phyloP scores from a whole-genome alignment of 108 stramenopile genomes.

The Bacterosira constricta region DNA sequence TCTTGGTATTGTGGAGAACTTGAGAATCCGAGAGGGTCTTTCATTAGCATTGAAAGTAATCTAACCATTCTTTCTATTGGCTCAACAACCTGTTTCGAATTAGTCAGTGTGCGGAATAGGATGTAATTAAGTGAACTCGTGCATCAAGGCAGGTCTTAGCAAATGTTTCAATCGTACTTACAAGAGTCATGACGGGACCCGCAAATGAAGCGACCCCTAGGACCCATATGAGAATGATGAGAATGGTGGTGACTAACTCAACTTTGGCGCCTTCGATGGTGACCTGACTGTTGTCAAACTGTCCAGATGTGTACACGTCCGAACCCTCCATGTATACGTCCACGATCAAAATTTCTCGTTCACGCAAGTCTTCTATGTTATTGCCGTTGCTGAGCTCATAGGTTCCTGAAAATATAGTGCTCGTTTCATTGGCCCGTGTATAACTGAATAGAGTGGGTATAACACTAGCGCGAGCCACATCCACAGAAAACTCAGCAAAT shows the following conservation, averaged over 20 bases:
- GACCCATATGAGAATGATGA: slow-evolving; percentile 72
- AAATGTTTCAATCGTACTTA: slow-evolving; percentile 26
- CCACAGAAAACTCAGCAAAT: slow-evolving; percentile 48
- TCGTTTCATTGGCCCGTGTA: slow-evolving; percentile 34
- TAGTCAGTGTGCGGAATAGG: no score
- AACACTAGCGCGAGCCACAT: slow-evolving; percentile 60
- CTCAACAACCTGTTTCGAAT: slow-evolving; percentile 55
- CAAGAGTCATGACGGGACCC: slow-evolving; percentile 67
- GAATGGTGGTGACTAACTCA: slow-evolving; percentile 59
- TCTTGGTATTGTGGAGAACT: slow-evolving; percentile 67
- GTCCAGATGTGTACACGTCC: slow-evolving; percentile 41
- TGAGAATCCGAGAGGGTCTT: slow-evolving; percentile 85
- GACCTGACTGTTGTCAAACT: slow-evolving; percentile 45
- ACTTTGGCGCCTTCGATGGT: slow-evolving; percentile 30
- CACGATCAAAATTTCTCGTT: slow-evolving; percentile 62
- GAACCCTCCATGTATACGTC: slow-evolving; percentile 22
- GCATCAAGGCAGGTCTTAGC: no score
- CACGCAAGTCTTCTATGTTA: slow-evolving; percentile 40
- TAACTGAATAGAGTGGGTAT: slow-evolving; percentile 54
- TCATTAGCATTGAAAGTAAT: slow-evolving; percentile 72
- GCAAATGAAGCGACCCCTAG: slow-evolving; percentile 78
- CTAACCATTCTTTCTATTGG: slow-evolving; percentile 86
- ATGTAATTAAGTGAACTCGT: no score
- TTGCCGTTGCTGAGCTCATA: slow-evolving; percentile 22
- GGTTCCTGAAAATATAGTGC: slow-evolving; percentile 10